These are phyloP conservation scores for Coemansia sp. DNA, from an alignment of 192 early-diverging fungal species.

Conservation along the genomic window DNA sequence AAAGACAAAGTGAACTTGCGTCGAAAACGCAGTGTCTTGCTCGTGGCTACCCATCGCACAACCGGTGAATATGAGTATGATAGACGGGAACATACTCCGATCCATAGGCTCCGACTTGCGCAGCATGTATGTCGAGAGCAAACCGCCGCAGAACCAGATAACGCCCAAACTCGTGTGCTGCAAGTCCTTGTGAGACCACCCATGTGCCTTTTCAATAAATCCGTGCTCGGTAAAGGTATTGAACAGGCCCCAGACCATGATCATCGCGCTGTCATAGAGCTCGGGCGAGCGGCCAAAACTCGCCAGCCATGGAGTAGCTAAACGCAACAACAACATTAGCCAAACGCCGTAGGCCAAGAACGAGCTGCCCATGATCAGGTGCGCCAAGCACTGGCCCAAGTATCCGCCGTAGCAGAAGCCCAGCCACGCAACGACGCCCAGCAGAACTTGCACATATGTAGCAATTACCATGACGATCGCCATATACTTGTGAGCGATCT, in stretches of 20 bases:
- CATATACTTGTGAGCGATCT: constrained; percentile 57
- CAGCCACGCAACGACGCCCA: constrained; percentile 64
- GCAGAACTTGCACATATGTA: constrained; percentile 67
- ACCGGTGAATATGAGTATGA: constrained; percentile 66
- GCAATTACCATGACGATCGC: constrained; percentile 57
- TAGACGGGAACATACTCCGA: constrained; percentile 63
- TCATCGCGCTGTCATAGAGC: constrained; percentile 68
- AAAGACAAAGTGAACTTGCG: constrained; percentile 65
- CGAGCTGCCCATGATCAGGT: constrained; percentile 74
- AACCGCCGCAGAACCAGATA: constrained; percentile 68
- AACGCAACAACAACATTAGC: constrained; percentile 58
- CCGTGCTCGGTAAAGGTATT: constrained; percentile 75
- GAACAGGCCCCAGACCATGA: constrained; percentile 67
- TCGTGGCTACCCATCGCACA: constrained; percentile 63
- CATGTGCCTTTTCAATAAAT: constrained; percentile 51
- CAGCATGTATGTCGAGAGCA: constrained; percentile 59
- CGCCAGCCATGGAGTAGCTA: constrained; percentile 63
- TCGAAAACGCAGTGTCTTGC: constrained; percentile 63
- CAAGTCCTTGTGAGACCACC: constrained; percentile 68
- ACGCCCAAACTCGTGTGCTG: constrained; percentile 72
- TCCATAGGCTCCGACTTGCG: constrained; percentile 37
- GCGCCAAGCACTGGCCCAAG: constrained; percentile 68
- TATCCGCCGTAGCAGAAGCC: constrained; percentile 67
- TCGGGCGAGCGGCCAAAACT: constrained; percentile 63
- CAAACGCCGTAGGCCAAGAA: constrained; percentile 69